These are phyloP conservation scores for Podaxis mareebaensis DNA, from an alignment of 768 basidiomycete genomes.

Conservation along the genomic window DNA sequence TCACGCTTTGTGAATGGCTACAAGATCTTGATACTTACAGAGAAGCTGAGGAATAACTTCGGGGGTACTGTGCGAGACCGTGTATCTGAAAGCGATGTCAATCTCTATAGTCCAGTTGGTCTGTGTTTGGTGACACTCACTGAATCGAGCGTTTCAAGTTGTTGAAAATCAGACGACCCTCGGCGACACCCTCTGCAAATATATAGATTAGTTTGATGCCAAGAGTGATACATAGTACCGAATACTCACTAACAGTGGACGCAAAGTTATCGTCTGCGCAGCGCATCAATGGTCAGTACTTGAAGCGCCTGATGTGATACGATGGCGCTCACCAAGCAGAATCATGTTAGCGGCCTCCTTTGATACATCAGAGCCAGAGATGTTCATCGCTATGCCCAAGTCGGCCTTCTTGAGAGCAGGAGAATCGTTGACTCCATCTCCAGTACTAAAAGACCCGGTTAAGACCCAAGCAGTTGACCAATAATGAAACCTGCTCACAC, in stretches of 20 bases:
- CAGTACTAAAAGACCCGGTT: conserved; percentile 44
- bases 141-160: conserved; percentile 74
- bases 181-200: conserved; percentile 58
- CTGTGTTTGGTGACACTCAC: conserved; percentile 31
- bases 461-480: neutral
- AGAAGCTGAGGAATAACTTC: conserved; percentile 71
- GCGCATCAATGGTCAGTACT: neutral
- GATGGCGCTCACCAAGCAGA: conserved; percentile 47
- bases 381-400: conserved; percentile 75
- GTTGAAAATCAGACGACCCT: conserved; percentile 69
- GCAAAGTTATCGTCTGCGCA: conserved; percentile 67
- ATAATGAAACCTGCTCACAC: conserved; percentile 45
- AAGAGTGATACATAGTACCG: neutral
- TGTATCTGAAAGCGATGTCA: conserved; percentile 45
- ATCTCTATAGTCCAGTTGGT: neutral
- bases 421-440: conserved; percentile 74
- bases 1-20: conserved; percentile 7
- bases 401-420: conserved; percentile 74
- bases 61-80: conserved; percentile 65
- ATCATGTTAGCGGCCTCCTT: conserved; percentile 80
- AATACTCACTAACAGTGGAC: conserved; percentile 62
- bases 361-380: conserved; percentile 72
- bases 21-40: conserved; percentile 38
- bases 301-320: neutral
- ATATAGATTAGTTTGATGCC: neutral